Evolutionary conservation across 345 rosid genomes (phyloP).

Genomic region (Populus ilicifolia): DNA sequence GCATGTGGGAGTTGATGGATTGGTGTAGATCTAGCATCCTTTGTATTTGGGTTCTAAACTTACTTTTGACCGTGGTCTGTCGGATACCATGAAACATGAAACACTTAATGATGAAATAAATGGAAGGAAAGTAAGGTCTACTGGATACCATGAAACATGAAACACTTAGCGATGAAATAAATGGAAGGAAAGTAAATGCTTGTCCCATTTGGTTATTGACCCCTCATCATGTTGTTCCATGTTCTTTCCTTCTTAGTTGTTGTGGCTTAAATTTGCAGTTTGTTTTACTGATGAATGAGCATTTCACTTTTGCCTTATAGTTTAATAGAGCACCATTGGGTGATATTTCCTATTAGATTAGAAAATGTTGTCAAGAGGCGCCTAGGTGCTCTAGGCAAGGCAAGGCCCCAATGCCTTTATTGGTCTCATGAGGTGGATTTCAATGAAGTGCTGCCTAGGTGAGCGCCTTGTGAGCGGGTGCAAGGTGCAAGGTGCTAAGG

Average conservation of each 20-base stretch:
- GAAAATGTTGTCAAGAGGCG: too few relatives aligned
- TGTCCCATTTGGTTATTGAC: not conserved
- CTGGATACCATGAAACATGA: not conserved
- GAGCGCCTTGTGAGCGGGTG: too few relatives aligned
- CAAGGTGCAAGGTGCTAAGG: too few relatives aligned
- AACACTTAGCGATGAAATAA: not conserved
- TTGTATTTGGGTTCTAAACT: not conserved
- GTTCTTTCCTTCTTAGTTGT: not conserved
- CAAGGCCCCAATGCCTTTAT: too few relatives aligned
- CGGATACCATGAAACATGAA: not conserved
- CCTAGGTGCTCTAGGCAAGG: too few relatives aligned
- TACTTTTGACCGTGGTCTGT: not conserved
- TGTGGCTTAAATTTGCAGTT: not conserved
- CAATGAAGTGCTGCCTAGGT: too few relatives aligned
- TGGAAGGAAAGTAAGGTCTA: not conserved
- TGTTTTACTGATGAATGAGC: not conserved
- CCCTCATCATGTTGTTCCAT: not conserved
- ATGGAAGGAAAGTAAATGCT: not conserved
- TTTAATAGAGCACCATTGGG: not conserved
- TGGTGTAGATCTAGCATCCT: not conserved
- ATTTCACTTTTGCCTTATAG: not conserved
- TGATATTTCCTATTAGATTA: not conserved
- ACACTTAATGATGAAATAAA: not conserved
- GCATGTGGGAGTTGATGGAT: not conserved
- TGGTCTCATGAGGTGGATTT: too few relatives aligned